A percentile compares a stretch with the other conserved stretches of the same genome.
Evolutionary conservation across 2,329 filamentous ascomycete genomes (phyloP).

Genomic region (Verticillium zaregamsianum): DNA sequence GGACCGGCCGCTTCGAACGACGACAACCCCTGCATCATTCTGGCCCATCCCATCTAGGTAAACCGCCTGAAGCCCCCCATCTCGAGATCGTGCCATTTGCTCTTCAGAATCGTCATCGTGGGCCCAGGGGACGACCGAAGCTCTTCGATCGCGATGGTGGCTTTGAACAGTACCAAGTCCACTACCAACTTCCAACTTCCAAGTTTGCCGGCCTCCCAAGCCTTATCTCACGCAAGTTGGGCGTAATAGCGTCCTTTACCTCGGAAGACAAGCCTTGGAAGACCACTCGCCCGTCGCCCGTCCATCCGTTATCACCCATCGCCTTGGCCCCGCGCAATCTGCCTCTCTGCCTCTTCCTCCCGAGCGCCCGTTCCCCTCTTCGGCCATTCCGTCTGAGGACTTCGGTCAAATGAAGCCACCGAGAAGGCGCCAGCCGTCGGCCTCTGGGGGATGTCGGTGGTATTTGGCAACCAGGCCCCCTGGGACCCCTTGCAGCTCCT

Average conservation of each 20-base stretch:
- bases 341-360: too few relatives aligned
- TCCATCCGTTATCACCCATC: neutral
- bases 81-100: neutral
- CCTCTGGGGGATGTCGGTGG: neutral
- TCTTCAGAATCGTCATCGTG: neutral
- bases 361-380: neutral
- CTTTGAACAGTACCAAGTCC: neutral
- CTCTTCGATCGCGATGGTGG: too few relatives aligned
- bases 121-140: too few relatives aligned
- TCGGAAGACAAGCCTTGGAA: neutral
- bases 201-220: neutral
- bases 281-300: neutral
- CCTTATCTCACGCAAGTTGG: neutral
- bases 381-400: neutral
- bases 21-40: neutral
- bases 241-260: neutral
- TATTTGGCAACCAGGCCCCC: neutral
- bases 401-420: neutral
- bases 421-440: neutral
- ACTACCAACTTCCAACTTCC: neutral
- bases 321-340: too few relatives aligned
- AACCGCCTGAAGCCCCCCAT: neutral
- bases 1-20: neutral
- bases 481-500: neutral
- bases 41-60: neutral